Conservation (phyloP, 805 yeast species). For the Monosporozyma aquatica region DNA sequence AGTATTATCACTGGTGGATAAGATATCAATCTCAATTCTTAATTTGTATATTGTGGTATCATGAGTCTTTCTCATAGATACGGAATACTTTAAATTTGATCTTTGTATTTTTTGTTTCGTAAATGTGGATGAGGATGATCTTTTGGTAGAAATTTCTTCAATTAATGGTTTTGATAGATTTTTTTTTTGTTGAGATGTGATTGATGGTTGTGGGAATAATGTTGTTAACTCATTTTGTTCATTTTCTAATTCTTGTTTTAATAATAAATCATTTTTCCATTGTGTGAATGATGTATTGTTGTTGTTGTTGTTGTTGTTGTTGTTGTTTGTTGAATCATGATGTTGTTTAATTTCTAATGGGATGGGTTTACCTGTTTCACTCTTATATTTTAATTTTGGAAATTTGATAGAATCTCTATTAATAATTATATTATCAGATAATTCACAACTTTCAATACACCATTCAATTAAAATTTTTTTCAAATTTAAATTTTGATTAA, state of each 20-base stretch:
- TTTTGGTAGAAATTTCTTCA: constrained; percentile 37
- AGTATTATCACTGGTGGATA: no score
- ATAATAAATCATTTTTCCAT: constrained; percentile 14
- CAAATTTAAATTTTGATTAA: constrained; percentile 43
- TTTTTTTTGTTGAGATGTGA: background rate
- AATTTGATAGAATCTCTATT: constrained; percentile 50
- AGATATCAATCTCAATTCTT: constrained; percentile 27
- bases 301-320: no score
- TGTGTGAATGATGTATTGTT: constrained; percentile 17
- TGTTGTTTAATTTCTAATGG: constrained; percentile 31
- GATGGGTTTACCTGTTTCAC: constrained; percentile 22
- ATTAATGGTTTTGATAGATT: constrained; percentile 37
- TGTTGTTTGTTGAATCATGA: constrained; percentile 23
- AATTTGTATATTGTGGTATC: constrained; percentile 27
- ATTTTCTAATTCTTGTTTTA: constrained; percentile 31
- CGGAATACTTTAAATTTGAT: constrained; percentile 19
- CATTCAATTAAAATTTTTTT: constrained; percentile 66
- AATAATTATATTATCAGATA: constrained; percentile 34
- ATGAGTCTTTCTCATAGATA: constrained; percentile 26
- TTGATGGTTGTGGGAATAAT: constrained; percentile 17
- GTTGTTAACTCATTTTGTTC: constrained; percentile 20
- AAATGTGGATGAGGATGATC: background rate
- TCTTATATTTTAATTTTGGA: constrained; percentile 71
- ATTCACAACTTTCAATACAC: constrained; percentile 74
- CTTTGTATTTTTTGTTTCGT: constrained; percentile 5